Percentiles rank a stretch among this genome's conserved stretches.
phyloP scores from a whole-genome alignment of 257 asterid genomes.

The Voacanga thouarsii region DNA sequence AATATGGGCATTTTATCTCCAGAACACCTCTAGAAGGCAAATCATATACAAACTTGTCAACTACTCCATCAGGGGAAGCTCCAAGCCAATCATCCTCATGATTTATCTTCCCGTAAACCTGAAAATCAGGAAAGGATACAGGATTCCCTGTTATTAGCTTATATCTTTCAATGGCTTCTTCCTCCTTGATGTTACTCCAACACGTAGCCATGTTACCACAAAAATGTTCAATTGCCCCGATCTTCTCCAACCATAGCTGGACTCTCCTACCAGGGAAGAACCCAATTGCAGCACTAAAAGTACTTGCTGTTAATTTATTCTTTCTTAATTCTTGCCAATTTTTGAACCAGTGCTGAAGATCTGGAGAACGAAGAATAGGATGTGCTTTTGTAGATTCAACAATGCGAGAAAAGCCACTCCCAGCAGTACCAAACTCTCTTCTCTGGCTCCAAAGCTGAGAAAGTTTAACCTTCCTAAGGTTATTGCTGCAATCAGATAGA shows the following conservation, averaged over 20 bases:
- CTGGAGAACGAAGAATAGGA: conserved; percentile 34
- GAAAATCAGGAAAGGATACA: conserved; percentile 50
- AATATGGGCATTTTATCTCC: conserved; percentile 79
- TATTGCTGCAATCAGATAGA: conserved; percentile 22
- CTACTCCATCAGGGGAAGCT: conserved; percentile 82
- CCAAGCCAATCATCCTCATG: conserved; percentile 63
- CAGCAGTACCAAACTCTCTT: conserved; percentile 29
- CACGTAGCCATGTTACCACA: conserved; percentile 66
- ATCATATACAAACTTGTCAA: conserved; percentile 39
- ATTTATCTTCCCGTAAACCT: conserved; percentile 39
- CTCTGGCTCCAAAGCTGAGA: conserved; percentile 17
- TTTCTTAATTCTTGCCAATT: conserved; percentile 81
- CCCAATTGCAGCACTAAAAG: conserved; percentile 72
- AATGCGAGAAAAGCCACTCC: conserved; percentile 19
- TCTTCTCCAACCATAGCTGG: conserved; percentile 82
- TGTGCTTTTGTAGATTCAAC: conserved; percentile 19
- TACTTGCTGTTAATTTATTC: conserved; percentile 84
- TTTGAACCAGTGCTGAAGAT: conserved; percentile 75
- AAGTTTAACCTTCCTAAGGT: conserved; percentile 21
- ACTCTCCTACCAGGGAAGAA: conserved; percentile 72
- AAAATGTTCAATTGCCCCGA: conserved; percentile 69
- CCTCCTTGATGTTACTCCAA: conserved; percentile 78
- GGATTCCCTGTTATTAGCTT: conserved; percentile 53
- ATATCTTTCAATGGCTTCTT: conserved; percentile 72
- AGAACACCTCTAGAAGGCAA: conserved; percentile 62